Evolutionary conservation across 805 yeast genomes (phyloP).

Genomic region (Myxozyma melibiosi): DNA sequence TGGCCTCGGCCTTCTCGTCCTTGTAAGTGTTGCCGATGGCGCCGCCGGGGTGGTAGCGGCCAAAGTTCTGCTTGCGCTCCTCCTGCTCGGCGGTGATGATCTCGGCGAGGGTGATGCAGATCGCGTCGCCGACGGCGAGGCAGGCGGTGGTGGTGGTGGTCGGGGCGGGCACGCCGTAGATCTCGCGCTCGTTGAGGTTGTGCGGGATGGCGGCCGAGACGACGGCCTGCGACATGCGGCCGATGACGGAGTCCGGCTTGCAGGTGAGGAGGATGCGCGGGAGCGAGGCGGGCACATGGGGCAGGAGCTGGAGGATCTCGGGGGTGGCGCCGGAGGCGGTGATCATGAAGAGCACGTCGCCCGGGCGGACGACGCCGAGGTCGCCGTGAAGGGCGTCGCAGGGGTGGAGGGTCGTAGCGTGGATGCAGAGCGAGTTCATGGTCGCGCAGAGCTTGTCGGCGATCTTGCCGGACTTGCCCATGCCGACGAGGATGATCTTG

Average conservation of each 20-base stretch:
- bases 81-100: conserved; percentile 59
- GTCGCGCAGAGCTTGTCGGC: conserved; percentile 81
- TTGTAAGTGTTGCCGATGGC: conserved; percentile 67
- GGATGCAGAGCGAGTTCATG: conserved; percentile 73
- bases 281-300: conserved; percentile 56
- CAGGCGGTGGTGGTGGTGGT: conserved; percentile 81
- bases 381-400: conserved; percentile 91
- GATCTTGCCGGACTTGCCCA: conserved; percentile 82
- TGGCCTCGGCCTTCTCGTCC: conserved; percentile 15
- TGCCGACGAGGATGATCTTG: conserved; percentile 75
- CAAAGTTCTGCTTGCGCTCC: conserved; percentile 59
- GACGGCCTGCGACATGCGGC: conserved; percentile 55
- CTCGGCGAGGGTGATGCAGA: conserved; percentile 72
- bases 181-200: conserved; percentile 57
- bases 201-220: conserved; percentile 65
- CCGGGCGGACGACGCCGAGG: conserved; percentile 64
- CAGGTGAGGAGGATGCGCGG: conserved; percentile 69
- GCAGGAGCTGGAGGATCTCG: conserved; percentile 60
- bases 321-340: conserved; percentile 85
- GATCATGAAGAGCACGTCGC: conserved; percentile 63
- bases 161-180: conserved; percentile 85
- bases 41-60: conserved; percentile 86
- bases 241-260: conserved; percentile 56
- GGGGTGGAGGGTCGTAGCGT: conserved; percentile 72
- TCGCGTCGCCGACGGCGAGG: conserved; percentile 75